Conservation (phyloP, 2,329 filamentous ascomycete species). For the Calonectria pauciramosa region DNA sequence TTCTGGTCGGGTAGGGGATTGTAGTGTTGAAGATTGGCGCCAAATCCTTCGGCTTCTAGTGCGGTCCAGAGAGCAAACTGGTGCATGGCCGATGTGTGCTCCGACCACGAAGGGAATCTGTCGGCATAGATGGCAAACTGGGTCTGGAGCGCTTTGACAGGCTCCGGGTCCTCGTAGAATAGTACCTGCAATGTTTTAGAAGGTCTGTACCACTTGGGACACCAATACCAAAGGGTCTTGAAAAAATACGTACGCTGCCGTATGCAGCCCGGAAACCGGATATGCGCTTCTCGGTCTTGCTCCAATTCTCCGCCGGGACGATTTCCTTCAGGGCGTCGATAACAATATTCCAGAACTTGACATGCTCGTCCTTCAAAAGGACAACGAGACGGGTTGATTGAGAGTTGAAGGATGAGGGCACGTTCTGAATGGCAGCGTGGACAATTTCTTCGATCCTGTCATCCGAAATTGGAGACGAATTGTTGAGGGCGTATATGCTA, state of each 20-base stretch:
- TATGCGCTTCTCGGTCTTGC: constrained; percentile 9
- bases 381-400: constrained; percentile 75
- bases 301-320: constrained; percentile 47
- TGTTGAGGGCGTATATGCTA: constrained; percentile 63
- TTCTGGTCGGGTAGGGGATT: constrained; percentile 74
- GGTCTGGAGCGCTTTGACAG: constrained; percentile 36
- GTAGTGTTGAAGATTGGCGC: constrained; percentile 78
- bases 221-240: not conserved
- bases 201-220: not conserved
- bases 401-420: constrained; percentile 77
- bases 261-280: constrained; percentile 61
- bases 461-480: constrained; percentile 61
- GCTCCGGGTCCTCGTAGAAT: constrained; percentile 75
- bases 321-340: constrained; percentile 67
- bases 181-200: constrained; percentile 50
- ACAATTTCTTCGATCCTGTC: constrained; percentile 63
- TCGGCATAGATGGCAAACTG: constrained; percentile 69
- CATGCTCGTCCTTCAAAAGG: constrained; percentile 74
- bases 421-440: constrained; percentile 62
- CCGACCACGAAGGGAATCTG: constrained; percentile 72
- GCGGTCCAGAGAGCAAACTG: constrained; percentile 75
- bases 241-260: constrained; percentile 62
- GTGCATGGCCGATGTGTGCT: constrained; percentile 76
- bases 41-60: constrained; percentile 74
- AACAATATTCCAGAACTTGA: constrained; percentile 75